phyloP scores from a whole-genome alignment of 1,284 basidiomycete genomes.

The Tylopilus orsonianus region DNA sequence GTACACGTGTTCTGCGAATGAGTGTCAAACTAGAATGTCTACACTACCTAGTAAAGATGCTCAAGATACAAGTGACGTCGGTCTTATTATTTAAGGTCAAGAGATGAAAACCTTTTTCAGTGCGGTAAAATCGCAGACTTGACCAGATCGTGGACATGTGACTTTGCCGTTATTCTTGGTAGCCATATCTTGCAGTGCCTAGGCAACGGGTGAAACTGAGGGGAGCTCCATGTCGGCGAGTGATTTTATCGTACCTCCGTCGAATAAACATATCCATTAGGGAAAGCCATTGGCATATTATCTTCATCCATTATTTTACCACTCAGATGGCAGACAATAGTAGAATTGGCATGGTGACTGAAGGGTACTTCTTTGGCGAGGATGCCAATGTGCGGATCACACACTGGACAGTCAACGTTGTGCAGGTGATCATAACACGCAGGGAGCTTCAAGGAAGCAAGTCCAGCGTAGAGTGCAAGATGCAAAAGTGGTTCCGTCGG shows the following conservation, averaged over 20 bases:
- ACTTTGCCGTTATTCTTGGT: constrained; percentile 72
- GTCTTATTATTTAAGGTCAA: constrained; percentile 30
- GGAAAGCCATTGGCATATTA: constrained; percentile 90
- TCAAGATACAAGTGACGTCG: not conserved
- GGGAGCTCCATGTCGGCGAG: not conserved
- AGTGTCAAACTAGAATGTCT: not conserved
- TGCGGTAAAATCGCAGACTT: constrained; percentile 61
- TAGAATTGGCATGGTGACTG: constrained; percentile 93
- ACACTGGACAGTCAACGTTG: constrained; percentile 91
- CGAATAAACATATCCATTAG: constrained; percentile 92
- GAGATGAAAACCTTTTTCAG: constrained; percentile 90
- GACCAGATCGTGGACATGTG: constrained; percentile 77
- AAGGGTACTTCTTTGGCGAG: constrained; percentile 87
- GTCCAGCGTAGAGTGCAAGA: constrained; percentile 84
- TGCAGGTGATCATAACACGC: constrained; percentile 66
- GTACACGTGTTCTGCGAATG: constrained; percentile 17
- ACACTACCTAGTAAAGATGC: not conserved
- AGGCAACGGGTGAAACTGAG: constrained; percentile 11
- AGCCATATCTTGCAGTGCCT: constrained; percentile 87
- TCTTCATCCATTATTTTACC: constrained; percentile 95
- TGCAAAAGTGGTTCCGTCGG: constrained; percentile 85
- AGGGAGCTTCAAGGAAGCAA: constrained; percentile 84
- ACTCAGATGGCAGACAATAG: constrained; percentile 87
- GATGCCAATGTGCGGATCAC: constrained; percentile 73
- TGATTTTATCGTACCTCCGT: constrained; percentile 60